Evolutionary conservation across 1,284 basidiomycete species (phyloP), one percentile per base, ranked within the genome.

Genomic region (Uromyces viciae-fabae): DNA sequence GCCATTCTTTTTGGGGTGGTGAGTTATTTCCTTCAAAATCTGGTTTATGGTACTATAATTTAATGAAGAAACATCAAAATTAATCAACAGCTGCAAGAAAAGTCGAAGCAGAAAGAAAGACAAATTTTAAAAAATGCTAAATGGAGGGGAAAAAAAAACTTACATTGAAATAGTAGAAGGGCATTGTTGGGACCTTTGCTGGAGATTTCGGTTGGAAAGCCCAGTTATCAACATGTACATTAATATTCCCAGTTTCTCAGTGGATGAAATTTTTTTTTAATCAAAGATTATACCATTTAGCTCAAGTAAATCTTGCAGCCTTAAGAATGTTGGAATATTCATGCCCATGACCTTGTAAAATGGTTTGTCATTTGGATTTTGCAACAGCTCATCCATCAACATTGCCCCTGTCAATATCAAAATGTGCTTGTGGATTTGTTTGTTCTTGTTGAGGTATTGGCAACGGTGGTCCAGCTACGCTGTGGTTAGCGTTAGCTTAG

Each of bases 221-320:
- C 69, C 69, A 4, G 69, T 72, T n/a, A 72, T 25, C n/a, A 72
- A 38, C 25, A 72, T 49, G 43, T 72, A 72, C 14, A 72, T n/a
- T 8, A 72, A 22, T 22, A 46, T 72, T 14, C 31, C 43, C 2
- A 72, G 49, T 25, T 71, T 46, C 25, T 71, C 17, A 7, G 68
- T 71, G 19, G 42, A 4, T 46, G 3, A 9, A 15, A 71, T 42
- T 17, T 52, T 8, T n/a, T 52, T 46, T 8, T 36, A 71, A 42
- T 46, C 68, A 15, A 31, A 46, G 2, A 71, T 15, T 28, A n/a
- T 38, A 8, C 43, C 40, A 7, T 69, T 7, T 9, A 38, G 14
- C 28, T 43, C 43, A 7, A 69, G 36, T 2, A 69, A n/a, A 25
- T 38, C 38, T n/a, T 69, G 28, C 7, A 69, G 43, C 40, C 17